Percentiles rank a stretch among this genome's conserved stretches.
Evolutionary conservation across 805 yeast species (phyloP).

Genomic region (Ogataea pilisensis): DNA sequence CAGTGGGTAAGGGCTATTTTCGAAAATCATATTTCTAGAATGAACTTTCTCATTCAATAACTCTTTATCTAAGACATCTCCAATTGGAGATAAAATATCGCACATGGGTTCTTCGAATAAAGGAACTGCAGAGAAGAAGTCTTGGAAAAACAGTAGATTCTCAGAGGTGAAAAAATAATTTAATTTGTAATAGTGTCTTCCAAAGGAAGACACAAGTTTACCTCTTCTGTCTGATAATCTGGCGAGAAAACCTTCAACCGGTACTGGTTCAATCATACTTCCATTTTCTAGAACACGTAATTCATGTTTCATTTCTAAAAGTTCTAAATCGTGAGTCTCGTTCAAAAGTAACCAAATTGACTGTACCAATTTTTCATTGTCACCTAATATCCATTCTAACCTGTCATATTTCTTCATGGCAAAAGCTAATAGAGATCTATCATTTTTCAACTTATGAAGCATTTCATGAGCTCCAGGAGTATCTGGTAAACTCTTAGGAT

Average conservation of each 20-base stretch:
- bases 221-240: constrained; percentile 53
- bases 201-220: constrained; percentile 18
- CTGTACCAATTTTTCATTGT: constrained; percentile 37
- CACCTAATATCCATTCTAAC: constrained; percentile 62
- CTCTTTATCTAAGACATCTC: constrained; percentile 27
- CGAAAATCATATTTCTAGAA: constrained; percentile 36
- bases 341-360: constrained; percentile 41
- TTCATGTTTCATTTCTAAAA: constrained; percentile 44
- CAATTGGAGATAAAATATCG: constrained; percentile 32
- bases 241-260: constrained; percentile 79
- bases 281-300: constrained; percentile 30
- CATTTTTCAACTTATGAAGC: constrained; percentile 19
- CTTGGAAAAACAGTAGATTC: constrained; percentile 55
- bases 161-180: constrained; percentile 63
- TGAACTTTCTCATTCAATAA: constrained; percentile 18
- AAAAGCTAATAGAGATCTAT: constrained; percentile 30
- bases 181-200: constrained; percentile 43
- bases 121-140: constrained; percentile 55
- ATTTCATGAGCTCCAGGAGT: constrained; percentile 11
- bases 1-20: constrained; percentile 51
- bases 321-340: constrained; percentile 53
- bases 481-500: constrained; percentile 2
- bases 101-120: constrained; percentile 36
- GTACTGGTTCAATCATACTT: constrained; percentile 51
- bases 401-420: constrained; percentile 70